These are phyloP conservation scores for Helicocarpus griseus DNA, from an alignment of 2,329 filamentous ascomycete species.

Conservation along the genomic window DNA sequence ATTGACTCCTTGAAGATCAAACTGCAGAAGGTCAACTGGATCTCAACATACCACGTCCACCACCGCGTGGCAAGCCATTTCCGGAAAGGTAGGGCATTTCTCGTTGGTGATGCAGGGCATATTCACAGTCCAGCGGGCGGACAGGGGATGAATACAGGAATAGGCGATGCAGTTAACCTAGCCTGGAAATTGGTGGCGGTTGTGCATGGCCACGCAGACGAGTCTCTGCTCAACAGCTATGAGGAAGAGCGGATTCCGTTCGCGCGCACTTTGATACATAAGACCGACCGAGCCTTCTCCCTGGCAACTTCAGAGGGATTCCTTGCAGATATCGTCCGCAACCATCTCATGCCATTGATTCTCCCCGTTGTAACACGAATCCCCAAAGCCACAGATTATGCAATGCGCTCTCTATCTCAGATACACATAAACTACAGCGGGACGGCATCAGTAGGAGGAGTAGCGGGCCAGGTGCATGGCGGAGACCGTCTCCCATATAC, in stretches of 20 bases:
- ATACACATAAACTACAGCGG: slow-evolving; percentile 36
- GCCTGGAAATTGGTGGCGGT: slow-evolving; percentile 46
- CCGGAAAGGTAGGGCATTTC: slow-evolving; percentile 40
- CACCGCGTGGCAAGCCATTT: slow-evolving; percentile 35
- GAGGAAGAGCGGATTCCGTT: slow-evolving; percentile 40
- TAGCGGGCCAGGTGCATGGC: slow-evolving; percentile 30
- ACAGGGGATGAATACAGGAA: slow-evolving; percentile 50
- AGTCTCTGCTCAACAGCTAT: slow-evolving; percentile 40
- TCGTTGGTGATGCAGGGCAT: slow-evolving; percentile 50
- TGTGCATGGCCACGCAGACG: slow-evolving; percentile 28
- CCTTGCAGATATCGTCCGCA: slow-evolving; percentile 33
- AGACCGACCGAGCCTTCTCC: slow-evolving; percentile 35
- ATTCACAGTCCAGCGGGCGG: slow-evolving; percentile 48
- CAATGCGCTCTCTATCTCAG: slow-evolving; percentile 33
- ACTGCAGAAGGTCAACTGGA: slow-evolving; percentile 26
- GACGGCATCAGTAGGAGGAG: slow-evolving; percentile 28
- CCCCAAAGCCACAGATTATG: slow-evolving; percentile 10
- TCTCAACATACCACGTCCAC: slow-evolving; percentile 39
- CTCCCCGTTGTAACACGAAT: slow-evolving; percentile 18
- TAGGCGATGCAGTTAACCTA: slow-evolving; percentile 43
- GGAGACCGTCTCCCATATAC: slow-evolving; percentile 36
- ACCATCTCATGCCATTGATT: slow-evolving; percentile 30
- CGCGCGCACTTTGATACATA: slow-evolving; percentile 33
- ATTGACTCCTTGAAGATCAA: slow-evolving; percentile 15
- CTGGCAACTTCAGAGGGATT: slow-evolving; percentile 29